Evolutionary conservation across 305 asterid genomes (phyloP).

Genomic region (Fraxinus velutina): DNA sequence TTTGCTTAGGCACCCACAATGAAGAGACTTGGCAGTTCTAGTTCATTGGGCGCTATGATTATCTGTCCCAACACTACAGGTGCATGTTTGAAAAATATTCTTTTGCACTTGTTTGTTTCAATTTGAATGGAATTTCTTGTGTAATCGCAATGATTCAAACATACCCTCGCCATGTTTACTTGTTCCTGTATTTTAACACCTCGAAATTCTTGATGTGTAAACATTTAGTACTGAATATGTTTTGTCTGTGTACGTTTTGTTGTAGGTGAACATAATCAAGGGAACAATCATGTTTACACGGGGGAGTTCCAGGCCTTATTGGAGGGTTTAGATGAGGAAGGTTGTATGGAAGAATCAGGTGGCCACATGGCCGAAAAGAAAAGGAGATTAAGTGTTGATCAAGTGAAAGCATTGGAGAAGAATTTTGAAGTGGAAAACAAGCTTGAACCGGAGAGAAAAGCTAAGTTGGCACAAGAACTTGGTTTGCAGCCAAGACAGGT

Average conservation of each 20-base stretch:
- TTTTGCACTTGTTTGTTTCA: conserved; percentile 14
- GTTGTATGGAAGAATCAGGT: conserved; percentile 56
- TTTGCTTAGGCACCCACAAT: conserved; percentile 36
- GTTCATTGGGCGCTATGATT: conserved; percentile 77
- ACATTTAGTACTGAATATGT: conserved; percentile 12
- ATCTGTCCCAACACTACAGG: conserved; percentile 88
- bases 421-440: conserved; percentile 85
- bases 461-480: conserved; percentile 73
- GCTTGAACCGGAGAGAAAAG: conserved; percentile 85
- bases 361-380: conserved; percentile 66
- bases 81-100: conserved; percentile 25
- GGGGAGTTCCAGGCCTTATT: conserved; percentile 65
- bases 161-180: conserved; percentile 34
- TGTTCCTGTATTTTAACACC: conserved; percentile 26
- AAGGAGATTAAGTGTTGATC: conserved; percentile 63
- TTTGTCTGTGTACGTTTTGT: not conserved
- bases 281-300: conserved; percentile 39
- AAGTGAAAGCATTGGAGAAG: conserved; percentile 85
- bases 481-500: conserved; percentile 94
- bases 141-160: conserved; percentile 25
- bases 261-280: conserved; percentile 52
- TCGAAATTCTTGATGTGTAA: conserved; percentile 1
- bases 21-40: conserved; percentile 77
- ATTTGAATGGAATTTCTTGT: conserved; percentile 12
- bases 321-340: conserved; percentile 71